These are phyloP conservation scores for Kuraishia borneana DNA, from an alignment of 805 yeast genomes.

Conservation along the genomic window DNA sequence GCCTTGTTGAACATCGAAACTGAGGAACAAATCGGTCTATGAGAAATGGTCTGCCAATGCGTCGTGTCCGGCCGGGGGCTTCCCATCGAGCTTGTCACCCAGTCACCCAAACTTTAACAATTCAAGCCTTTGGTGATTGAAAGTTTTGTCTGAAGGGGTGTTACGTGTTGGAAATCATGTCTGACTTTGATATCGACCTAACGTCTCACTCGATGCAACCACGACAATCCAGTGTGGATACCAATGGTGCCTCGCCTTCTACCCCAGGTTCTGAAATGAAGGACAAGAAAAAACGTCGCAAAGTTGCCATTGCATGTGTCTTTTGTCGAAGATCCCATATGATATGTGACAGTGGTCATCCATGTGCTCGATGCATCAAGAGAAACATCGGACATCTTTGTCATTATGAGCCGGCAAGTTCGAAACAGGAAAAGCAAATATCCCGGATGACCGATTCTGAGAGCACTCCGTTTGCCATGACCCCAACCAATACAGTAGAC, in stretches of 20 bases:
- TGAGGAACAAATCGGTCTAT: no score
- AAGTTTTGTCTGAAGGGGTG: no score
- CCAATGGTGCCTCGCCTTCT: no score
- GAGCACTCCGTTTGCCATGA: neutral
- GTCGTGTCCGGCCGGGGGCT: neutral
- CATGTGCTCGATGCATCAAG: conserved; percentile 76
- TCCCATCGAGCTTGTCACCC: neutral
- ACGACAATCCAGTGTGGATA: no score
- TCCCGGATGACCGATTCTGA: conserved; percentile 1
- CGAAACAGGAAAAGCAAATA: conserved; percentile 17
- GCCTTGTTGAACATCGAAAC: neutral
- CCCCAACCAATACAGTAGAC: neutral
- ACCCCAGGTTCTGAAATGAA: conserved; percentile 2
- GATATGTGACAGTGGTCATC: conserved; percentile 75
- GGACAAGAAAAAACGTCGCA: conserved; percentile 26
- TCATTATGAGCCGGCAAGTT: conserved; percentile 52
- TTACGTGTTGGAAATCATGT: no score
- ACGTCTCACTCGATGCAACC: no score
- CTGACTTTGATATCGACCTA: no score
- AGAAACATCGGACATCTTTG: conserved; percentile 85
- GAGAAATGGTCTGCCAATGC: neutral
- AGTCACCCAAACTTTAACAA: no score
- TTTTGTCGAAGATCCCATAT: conserved; percentile 90
- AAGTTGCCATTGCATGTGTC: conserved; percentile 66
- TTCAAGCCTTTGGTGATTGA: no score